Evolutionary conservation across 352 stramenopile genomes (phyloP), one percentile per base, ranked within the genome.

Genomic region (Halophytophthora batemanensis): DNA sequence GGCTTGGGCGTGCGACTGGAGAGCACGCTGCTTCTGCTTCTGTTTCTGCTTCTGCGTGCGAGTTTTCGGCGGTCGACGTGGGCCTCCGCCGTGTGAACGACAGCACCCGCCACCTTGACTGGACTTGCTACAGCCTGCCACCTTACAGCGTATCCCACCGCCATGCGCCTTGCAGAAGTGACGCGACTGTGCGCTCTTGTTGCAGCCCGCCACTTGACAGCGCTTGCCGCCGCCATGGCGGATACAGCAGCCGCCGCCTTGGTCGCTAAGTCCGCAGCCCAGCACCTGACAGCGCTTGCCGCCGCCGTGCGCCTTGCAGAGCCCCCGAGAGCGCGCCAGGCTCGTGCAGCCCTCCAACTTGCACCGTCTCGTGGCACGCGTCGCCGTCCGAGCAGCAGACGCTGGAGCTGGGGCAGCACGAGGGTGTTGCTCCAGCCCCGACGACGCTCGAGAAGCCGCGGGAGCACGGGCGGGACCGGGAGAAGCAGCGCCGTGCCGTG

Each of bases 121-220:
- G 14, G 60, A 66, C 40, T 84, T 84, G 0, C 45, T 41, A 18
- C 74, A 84, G 3, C 65, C 68, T 10, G 66, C 56, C 33, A 66
- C 60, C 35, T 47, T 54, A 36, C 74, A 84, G 3, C 71, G 67
- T 6, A 71, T 52, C 19, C 74, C 74, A 17, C 71, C 71, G 18
- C 71, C 71, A 46, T 84, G 74, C 2, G 71, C 68, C 56, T 84
- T 84, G 59, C 74, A 84, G 49, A 78, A 74, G 15, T 63, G 54
- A 15, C 74, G 65, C n/a, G 74, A 79, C 48, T 82, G 74, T 43
- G 74, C 74, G 29, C 66, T 71, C 58, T 84, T 82, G 35, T 45
- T 49, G 47, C 74, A 84, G 6, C 50, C 33, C 17, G 52, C 11
- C 6, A 38, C 33, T 38, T 38, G 33, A 45, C 75, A 86, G 14